A percentile compares a stretch with the other conserved stretches of the same genome.
Conservation (phyloP, 352 stramenopile species). For the Blastocystis sp. region DNA sequence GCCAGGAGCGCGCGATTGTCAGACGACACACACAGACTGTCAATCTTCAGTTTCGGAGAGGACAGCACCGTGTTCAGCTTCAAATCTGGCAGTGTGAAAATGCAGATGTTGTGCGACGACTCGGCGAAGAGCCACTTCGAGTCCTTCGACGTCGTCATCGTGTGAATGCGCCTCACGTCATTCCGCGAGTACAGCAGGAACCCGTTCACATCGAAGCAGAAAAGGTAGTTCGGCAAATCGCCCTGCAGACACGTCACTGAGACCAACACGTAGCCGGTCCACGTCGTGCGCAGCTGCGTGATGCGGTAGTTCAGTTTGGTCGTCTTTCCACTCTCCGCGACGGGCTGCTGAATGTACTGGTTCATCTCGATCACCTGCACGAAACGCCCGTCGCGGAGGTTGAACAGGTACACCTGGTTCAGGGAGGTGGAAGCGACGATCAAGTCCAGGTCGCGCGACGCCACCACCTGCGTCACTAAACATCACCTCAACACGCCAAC, state of each 20-base stretch:
- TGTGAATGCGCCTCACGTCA: conserved; percentile 65
- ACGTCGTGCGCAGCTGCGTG: conserved; percentile 63
- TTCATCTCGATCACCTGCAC: conserved; percentile 65
- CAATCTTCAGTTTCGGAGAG: conserved; percentile 47
- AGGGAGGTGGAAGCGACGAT: conserved; percentile 46
- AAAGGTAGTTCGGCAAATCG: conserved; percentile 56
- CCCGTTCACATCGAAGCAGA: conserved; percentile 71
- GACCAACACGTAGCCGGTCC: conserved; percentile 64
- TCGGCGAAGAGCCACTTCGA: conserved; percentile 68
- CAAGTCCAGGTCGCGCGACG: conserved; percentile 44
- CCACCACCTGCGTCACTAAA: conserved; percentile 55
- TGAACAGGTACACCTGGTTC: conserved; percentile 71
- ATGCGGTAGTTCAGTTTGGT: conserved; percentile 60
- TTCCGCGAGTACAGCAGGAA: conserved; percentile 44
- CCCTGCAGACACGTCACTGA: conserved; percentile 17
- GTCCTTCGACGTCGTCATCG: conserved; percentile 46
- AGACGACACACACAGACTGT: conserved; percentile 59
- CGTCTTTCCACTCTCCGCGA: conserved; percentile 35
- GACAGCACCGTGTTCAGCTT: conserved; percentile 64
- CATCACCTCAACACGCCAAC: background rate
- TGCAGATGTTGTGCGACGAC: conserved; percentile 61
- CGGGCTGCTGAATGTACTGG: conserved; percentile 23
- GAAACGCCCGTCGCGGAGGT: conserved; percentile 63
- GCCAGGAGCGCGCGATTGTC: conserved; percentile 60
- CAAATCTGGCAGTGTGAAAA: conserved; percentile 71